These are phyloP conservation scores for Metschnikowia bowlesiae DNA, from an alignment of 805 yeast genomes.

Conservation along the genomic window DNA sequence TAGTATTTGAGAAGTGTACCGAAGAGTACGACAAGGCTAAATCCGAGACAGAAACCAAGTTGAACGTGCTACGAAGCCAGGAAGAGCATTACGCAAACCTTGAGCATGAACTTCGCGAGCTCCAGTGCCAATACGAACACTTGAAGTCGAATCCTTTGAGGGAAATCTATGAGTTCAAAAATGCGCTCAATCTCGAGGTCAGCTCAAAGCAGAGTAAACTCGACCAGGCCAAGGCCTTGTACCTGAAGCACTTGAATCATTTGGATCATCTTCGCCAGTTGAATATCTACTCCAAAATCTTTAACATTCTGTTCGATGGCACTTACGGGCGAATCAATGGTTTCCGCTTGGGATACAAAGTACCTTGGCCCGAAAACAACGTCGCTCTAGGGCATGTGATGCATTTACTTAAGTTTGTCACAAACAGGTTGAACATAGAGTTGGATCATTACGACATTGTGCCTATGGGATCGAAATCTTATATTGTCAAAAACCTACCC, in stretches of 20 bases:
- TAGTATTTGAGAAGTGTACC: conserved; percentile 2
- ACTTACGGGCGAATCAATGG: conserved; percentile 83
- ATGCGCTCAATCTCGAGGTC: conserved; percentile 52
- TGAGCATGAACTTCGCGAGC: conserved; percentile 43
- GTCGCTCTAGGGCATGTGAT: conserved; percentile 88
- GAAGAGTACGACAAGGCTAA: conserved; percentile 6
- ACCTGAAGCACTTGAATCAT: conserved; percentile 58
- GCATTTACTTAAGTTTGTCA: conserved; percentile 61
- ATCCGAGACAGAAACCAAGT: conserved; percentile 38
- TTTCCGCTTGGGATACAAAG: conserved; percentile 68
- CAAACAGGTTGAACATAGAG: conserved; percentile 50
- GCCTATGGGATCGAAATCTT: conserved; percentile 83
- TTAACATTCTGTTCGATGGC: conserved; percentile 70
- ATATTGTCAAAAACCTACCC: conserved; percentile 49
- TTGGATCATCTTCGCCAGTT: conserved; percentile 67
- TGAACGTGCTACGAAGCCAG: conserved; percentile 30
- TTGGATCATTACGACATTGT: conserved; percentile 58
- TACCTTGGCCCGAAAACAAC: conserved; percentile 88
- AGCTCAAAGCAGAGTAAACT: conserved; percentile 48
- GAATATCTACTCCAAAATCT: conserved; percentile 80
- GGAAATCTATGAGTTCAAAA: conserved; percentile 46
- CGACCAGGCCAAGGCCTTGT: conserved; percentile 58
- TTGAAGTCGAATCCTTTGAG: conserved; percentile 42
- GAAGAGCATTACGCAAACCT: conserved; percentile 44
- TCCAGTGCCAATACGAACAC: conserved; percentile 36